Evolutionary conservation across 108 stramenopile genomes (phyloP), one percentile per base, ranked within the genome.

Genomic region (Discostella stelligeroides): DNA sequence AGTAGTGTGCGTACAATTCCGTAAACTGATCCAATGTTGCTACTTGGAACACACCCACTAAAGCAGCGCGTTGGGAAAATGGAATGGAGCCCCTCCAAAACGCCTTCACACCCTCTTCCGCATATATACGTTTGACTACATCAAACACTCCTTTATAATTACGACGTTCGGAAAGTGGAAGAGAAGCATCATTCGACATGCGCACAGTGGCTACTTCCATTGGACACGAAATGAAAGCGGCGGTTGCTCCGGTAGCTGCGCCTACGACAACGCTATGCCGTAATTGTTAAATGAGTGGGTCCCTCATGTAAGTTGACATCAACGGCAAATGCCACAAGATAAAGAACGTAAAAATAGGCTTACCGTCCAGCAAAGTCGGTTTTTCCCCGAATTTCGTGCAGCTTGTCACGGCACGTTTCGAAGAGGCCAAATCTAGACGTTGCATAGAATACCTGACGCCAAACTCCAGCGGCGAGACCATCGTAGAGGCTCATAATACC

Each of bases 1-100:
- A 57, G 21, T 76, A 66, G 20, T 66, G 17, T 24, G 77, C 83
- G 68, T 87, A 97, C 43, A 92, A 41, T 25, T 83, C 90, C 80
- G 94, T 95, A 84, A 95, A 95, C 73, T 97, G 94, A 83, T 97
- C 96, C 61, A 94, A 72, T 1, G 96, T 97, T 20, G 94, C 96
- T 8, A 97, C 95, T 75, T 97, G 96, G 63, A 94, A 93, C 47
- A 92, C 92, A 37, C 96, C 96, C 63, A 97, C 96, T 66, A 97
- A 77, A 81, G 95, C 92, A 56, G 94, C 94, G 63, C 96, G 91
- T 51, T 88, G 76, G 11, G 95, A 92, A 80, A 97, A 95, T 2
- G 96, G 96, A 20, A 76, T 66, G 51, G 85, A 83, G 25, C 96
- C 96, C 83, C 94, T 82, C 94, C 92, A 97, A 75, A 97, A 97